Conservation (phyloP, 257 asterid species). For the Lycium ferocissimum region DNA sequence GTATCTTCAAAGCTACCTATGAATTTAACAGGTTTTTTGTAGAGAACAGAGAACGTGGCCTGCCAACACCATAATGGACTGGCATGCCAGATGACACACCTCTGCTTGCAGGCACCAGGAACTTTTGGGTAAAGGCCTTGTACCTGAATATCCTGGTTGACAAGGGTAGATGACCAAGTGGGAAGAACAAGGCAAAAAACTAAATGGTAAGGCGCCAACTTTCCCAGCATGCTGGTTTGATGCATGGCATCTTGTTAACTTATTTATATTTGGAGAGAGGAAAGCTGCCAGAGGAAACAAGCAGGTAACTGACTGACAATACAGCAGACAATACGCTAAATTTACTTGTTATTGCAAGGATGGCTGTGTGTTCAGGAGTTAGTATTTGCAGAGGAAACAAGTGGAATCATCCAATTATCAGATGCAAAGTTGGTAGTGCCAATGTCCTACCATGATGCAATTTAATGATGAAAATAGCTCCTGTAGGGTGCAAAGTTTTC, state of each 20-base stretch:
- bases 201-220: neutral
- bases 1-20: slow-evolving; percentile 23
- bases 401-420: neutral
- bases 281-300: neutral
- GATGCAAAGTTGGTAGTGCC: slow-evolving; percentile 8
- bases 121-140: neutral
- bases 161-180: neutral
- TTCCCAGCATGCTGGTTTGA: neutral
- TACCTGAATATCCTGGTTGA: slow-evolving; percentile 5
- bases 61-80: slow-evolving; percentile 17
- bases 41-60: neutral
- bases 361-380: neutral
- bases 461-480: neutral
- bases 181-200: neutral
- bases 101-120: neutral
- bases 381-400: slow-evolving; percentile 5
- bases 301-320: neutral
- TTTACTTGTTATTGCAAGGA: neutral
- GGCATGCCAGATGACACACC: slow-evolving; percentile 7
- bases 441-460: neutral
- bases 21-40: neutral
- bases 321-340: slow-evolving; percentile 20
- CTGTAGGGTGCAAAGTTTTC: neutral
- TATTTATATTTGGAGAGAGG: slow-evolving; percentile 14
- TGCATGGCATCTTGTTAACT: neutral